Evolutionary conservation across 306 rosid genomes (phyloP).

Genomic region (Gillenia trifoliata): DNA sequence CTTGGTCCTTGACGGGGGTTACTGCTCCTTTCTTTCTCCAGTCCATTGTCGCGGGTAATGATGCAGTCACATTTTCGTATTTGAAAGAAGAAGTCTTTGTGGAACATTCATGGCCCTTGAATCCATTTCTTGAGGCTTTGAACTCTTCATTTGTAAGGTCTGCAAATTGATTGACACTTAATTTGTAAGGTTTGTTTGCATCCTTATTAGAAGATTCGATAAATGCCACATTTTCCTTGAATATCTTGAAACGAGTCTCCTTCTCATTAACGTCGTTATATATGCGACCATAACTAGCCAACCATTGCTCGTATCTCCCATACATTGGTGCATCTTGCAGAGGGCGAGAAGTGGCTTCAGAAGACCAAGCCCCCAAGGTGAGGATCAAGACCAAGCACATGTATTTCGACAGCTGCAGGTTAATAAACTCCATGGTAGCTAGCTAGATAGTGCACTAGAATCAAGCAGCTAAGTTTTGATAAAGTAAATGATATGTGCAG

Average conservation of each 20-base stretch:
- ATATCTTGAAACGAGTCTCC: conserved; percentile 24
- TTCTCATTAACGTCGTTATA: conserved; percentile 22
- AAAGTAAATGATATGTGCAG: no score
- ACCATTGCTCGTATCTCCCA: no score
- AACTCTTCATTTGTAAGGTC: conserved; percentile 49
- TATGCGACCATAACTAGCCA: conserved; percentile 8
- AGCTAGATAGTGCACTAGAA: no score
- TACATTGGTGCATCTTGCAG: no score
- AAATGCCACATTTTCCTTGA: no score
- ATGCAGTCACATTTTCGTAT: not conserved
- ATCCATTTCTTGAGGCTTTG: conserved; percentile 26
- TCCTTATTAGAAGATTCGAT: not conserved
- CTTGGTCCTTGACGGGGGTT: conserved; percentile 45
- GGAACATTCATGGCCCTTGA: conserved; percentile 39
- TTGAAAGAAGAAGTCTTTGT: conserved; percentile 5
- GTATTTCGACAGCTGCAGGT: no score
- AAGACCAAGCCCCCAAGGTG: conserved; percentile 14
- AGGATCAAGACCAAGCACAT: no score
- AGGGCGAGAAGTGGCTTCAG: conserved; percentile 28
- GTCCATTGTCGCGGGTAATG: conserved; percentile 28
- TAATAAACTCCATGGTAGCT: no score
- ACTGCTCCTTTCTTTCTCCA: conserved; percentile 45
- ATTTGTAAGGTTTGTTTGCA: conserved; percentile 31
- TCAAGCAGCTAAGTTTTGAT: no score
- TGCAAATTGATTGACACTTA: conserved; percentile 26